Base-by-base conservation (phyloP, 2,329 filamentous ascomycete genomes). In the Penicillium nordicum region DNA sequence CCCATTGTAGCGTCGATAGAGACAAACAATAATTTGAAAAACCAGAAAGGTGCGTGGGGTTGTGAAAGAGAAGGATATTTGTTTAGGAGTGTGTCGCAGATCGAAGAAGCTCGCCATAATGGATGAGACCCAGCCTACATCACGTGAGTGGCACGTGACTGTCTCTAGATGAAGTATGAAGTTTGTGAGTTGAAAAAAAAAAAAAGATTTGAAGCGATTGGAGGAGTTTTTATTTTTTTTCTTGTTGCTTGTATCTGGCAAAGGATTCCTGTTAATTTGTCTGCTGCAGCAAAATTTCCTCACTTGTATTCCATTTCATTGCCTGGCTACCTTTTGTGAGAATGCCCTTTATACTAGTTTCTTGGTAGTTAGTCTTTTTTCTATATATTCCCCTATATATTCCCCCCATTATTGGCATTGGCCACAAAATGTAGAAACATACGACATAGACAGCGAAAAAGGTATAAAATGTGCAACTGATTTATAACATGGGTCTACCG, bases 1-100 rank as follows among this genome's bases (percentile, higher is more conserved):
- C 88, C 89, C 87, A 94, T 93, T 58, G 70, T 79, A 73, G 62
- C 5, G 18, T 42, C 16, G 6, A 23, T 21, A 2, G 18, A 23
- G 14, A 12, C 14, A 25, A 8, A 21, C 21, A 27, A 14, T 8
- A 2, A 9, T 27, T 32, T 0, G n/a, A 27, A 50, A 50, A 40
- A 5, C 8, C 1, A 11, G 5, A 37, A 14, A 14, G 5, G 12
- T 21, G 32, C 12, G 36, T 30, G 44, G 30, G n/a, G 23, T 41
- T 50, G 38, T 10, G 8, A n/a, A 30, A n/a, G 21, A 41, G 30
- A 25, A 29, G 23, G 23, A n/a, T 14, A 10, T 34, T 50, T 18
- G 45, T 2, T 29, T 2, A 21, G n/a, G 29, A 45, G n/a, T 25
- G 10, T 30, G 30, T 32, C 27, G 43, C 36, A n/a, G 27, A 38